Evolutionary conservation across 108 stramenopile genomes (phyloP), one percentile per base, ranked within the genome.

Genomic region (Pseudonitzschia delicatissima): DNA sequence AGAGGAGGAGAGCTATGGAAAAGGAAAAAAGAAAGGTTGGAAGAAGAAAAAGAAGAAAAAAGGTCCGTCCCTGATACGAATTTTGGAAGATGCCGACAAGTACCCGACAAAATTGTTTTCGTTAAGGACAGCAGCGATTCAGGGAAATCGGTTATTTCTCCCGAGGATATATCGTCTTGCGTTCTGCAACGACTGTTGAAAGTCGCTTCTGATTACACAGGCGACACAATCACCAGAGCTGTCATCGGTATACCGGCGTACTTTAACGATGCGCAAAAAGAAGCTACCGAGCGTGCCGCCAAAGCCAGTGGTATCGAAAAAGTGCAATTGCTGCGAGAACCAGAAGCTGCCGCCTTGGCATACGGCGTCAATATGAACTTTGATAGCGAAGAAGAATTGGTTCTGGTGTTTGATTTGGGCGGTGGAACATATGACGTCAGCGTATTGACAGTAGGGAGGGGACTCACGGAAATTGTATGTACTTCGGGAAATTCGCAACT

Each of bases 201-300:
- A 40, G 75, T 72, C 13, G 89, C 90, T 0, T 74, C 81, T 40
- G 57, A 66, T 23, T 40, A 73, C 20, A 76, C 82, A n/a, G 73
- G 77, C 7, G 70, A 70, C 25, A 73, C 23, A 8, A 85, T 93
- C 4, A 88, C 88, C 5, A 66, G 92, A 51, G 92, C 93, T 17
- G 97, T 98, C 0, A 85, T 98, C 57, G 90, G 96, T 2, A 92
- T 98, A 1, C 97, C 97, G 1, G 97, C 97, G n/a, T 96, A 96
- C 76, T 98, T 98, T 66, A 84, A 95, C 53, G 93, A 91, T 61
- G 81, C 77, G 13, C 95, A 96, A 67, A 82, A 92, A 13, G 72
- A 83, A 17, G 96, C 96, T 0, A 98, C 96, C 8, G 80, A 88
- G 45, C 77, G 76, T 36, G 97, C 97, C 5, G 88, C 88, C 6